These are phyloP conservation scores for Martiniozyma asiatica DNA, from an alignment of 1,139 yeast genomes.

Conservation along the genomic window DNA sequence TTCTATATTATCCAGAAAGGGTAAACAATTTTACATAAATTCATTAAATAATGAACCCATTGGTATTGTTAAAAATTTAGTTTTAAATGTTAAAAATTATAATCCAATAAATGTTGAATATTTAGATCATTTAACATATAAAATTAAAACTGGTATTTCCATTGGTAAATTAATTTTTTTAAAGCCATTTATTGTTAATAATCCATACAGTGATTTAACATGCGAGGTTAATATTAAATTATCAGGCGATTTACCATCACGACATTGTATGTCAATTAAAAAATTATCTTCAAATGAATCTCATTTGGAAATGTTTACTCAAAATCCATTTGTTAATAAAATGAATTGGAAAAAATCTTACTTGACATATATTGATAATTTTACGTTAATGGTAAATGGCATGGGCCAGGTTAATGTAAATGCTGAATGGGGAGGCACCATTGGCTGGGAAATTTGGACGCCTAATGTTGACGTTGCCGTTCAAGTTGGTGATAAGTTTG, in stretches of 20 bases:
- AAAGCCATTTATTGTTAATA: constrained; percentile 10
- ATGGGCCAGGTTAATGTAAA: too few species aligned
- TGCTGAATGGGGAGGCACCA: too few species aligned
- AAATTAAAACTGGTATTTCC: neutral
- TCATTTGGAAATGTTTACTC: neutral
- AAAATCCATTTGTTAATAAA: neutral
- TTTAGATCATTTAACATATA: neutral
- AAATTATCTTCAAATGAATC: constrained; percentile 4
- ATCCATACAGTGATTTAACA: too few species aligned
- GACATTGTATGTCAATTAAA: neutral
- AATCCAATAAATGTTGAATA: neutral
- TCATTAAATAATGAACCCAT: neutral
- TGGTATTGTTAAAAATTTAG: neutral
- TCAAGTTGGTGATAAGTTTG: too few species aligned
- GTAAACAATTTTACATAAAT: neutral
- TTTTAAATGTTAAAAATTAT: neutral
- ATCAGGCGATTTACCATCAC: constrained; percentile 2
- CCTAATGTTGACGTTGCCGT: too few species aligned
- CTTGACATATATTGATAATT: too few species aligned
- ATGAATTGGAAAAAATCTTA: constrained; percentile 4
- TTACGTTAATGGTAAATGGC: too few species aligned
- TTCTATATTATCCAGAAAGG: constrained; percentile 1
- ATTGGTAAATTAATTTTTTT: constrained; percentile 5
- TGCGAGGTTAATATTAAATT: neutral
- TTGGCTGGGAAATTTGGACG: too few species aligned